phyloP scores from a whole-genome alignment of 2,329 filamentous ascomycete genomes.

The Cadophora sp. region DNA sequence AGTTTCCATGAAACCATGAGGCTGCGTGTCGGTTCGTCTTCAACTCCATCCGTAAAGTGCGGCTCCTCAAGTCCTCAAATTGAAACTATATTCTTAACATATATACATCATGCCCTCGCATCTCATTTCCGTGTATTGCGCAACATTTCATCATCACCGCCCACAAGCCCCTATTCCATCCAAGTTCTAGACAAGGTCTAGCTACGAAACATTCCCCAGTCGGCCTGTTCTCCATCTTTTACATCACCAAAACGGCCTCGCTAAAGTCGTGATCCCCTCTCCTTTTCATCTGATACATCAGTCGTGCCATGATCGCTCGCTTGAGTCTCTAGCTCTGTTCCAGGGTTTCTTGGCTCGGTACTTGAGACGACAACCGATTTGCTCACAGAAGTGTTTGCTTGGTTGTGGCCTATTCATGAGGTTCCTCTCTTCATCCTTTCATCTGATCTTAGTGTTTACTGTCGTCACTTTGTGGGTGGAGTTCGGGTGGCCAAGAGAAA shows the following conservation, averaged over 20 bases:
- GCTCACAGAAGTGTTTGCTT: neutral
- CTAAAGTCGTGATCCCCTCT: conserved; percentile 9
- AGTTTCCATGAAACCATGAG: neutral
- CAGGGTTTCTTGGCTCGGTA: conserved; percentile 15
- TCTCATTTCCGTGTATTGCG: neutral
- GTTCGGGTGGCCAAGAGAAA: conserved; percentile 1
- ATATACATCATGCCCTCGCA: neutral
- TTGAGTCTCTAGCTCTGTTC: conserved; percentile 24
- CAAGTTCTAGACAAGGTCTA: neutral
- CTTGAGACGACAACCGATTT: conserved; percentile 11
- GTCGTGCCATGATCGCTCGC: conserved; percentile 28
- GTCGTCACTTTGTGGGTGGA: conserved; percentile 2
- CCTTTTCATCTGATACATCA: conserved; percentile 25
- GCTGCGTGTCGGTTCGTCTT: neutral
- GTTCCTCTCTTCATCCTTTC: conserved; percentile 4
- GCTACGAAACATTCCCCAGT: neutral
- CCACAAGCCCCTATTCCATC: neutral
- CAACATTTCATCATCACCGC: neutral
- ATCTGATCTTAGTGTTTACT: conserved; percentile 5
- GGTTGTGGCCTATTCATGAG: neutral
- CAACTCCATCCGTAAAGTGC: neutral
- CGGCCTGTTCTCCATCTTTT: neutral
- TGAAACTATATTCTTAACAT: conserved; percentile 1
- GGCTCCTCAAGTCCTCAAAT: neutral
- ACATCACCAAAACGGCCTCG: conserved; percentile 8